Conservation (phyloP, 2,329 filamentous ascomycete genomes). For the Phaeophleospora eucalypticola region DNA sequence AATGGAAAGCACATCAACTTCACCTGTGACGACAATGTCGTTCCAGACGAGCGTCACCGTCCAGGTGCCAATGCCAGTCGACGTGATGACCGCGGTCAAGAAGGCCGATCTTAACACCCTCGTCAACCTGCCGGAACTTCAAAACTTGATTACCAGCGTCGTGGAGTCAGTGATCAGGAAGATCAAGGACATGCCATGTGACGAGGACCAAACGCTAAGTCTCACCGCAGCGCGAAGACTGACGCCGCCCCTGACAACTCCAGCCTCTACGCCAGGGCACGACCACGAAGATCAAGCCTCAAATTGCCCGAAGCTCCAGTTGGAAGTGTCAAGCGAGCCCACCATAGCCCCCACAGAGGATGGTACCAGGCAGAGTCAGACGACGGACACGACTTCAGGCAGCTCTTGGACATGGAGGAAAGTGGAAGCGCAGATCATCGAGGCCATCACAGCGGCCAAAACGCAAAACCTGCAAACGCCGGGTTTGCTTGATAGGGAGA, state of each 20-base stretch:
- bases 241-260: too few species aligned
- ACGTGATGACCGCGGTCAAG: neutral
- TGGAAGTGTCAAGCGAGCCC: neutral
- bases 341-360: neutral
- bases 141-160: neutral
- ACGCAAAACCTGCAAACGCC: neutral
- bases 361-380: neutral
- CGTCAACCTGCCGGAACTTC: neutral
- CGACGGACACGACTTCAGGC: too few species aligned
- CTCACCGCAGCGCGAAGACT: too few species aligned
- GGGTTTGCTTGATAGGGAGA: neutral
- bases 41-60: neutral
- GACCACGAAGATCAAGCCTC: neutral
- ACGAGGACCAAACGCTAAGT: neutral
- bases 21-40: neutral
- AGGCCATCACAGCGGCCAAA: neutral
- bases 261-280: neutral
- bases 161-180: neutral
- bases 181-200: neutral
- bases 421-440: neutral
- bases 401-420: neutral
- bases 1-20: neutral
- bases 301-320: neutral
- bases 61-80: neutral
- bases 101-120: neutral